Evolutionary conservation across 2,329 filamentous ascomycete genomes (phyloP).

Genomic region (Acarospora socialis): DNA sequence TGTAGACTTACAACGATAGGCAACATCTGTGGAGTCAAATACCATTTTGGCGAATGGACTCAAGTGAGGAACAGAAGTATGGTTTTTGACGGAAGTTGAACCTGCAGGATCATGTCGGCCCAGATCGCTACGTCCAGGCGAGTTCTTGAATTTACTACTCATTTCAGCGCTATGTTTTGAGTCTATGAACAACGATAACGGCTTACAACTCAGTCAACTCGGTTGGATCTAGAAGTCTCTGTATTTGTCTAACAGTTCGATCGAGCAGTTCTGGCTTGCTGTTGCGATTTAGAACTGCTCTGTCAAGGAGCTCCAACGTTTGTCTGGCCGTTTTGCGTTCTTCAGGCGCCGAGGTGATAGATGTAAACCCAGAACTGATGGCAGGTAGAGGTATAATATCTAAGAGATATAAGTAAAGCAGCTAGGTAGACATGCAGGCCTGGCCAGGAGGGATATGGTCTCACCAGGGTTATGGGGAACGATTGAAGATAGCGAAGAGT

Average conservation of each 20-base stretch:
- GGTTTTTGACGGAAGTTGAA: slow-evolving; percentile 12
- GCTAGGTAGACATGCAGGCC: not conserved
- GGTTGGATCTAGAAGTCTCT: slow-evolving; percentile 25
- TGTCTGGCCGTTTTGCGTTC: slow-evolving; percentile 38
- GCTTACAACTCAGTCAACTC: slow-evolving; percentile 28
- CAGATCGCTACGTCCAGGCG: slow-evolving; percentile 17
- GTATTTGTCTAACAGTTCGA: slow-evolving; percentile 58
- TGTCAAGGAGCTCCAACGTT: slow-evolving; percentile 53
- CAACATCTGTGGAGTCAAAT: slow-evolving; percentile 31
- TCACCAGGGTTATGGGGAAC: slow-evolving; percentile 32
- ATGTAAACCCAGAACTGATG: slow-evolving; percentile 38
- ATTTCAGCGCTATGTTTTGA: slow-evolving; percentile 11
- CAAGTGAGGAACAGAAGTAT: slow-evolving; percentile 22
- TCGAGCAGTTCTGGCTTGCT: slow-evolving; percentile 52
- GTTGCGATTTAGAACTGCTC: slow-evolving; percentile 46
- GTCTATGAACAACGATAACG: not conserved
- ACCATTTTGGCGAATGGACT: slow-evolving; percentile 42
- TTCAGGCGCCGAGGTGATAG: slow-evolving; percentile 38
- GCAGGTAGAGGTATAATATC: slow-evolving; percentile 54
- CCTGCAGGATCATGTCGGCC: slow-evolving; percentile 12
- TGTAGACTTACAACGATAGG: slow-evolving; percentile 27
- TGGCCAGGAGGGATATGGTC: too few relatives aligned
- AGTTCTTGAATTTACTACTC: slow-evolving; percentile 29
- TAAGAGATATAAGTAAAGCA: slow-evolving; percentile 20
- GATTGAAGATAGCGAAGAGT: slow-evolving; percentile 36